Base-by-base conservation (phyloP, 805 yeast genomes). In the Geotrichum ghanense region DNA sequence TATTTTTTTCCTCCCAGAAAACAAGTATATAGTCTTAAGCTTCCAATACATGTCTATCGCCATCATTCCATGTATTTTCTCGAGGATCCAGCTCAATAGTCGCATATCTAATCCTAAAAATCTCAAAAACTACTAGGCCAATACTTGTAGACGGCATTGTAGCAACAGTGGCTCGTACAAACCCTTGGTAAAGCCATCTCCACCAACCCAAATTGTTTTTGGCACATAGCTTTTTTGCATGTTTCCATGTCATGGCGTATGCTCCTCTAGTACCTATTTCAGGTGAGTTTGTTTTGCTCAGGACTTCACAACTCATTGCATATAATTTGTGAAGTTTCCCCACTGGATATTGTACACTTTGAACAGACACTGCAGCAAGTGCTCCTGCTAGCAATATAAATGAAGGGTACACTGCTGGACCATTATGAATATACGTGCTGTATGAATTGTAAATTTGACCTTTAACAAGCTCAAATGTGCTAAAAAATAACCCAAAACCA, bases 71-170 rank as follows among this genome's bases (percentile, higher is more conserved):
- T 10, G 10, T 31, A 9, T 31, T 19, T 31, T 31, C 37, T 5
- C 12, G 10, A 16, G 12, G 37, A n/a, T n/a, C n/a, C 5, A 31
- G 12, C 17, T 31, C 37, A 12, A 31, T 6, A 16, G 4, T 31
- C 5, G 37, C 51, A 41, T 52, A 55, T 34, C 53, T 46, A 6
- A 50, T 26, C 59, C 97, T 70, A 73, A 85, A 73, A 19, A 85
- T 80, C 62, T 90, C 97, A 62, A 90, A 78, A 14, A 86, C 86
- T 43, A 90, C 66, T 34, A 90, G 68, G 0, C 95, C 96, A 39
- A 87, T 75, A 39, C 94, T 83, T 1, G 96, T 85, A 1, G 95
- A 86, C 1, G 97, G 97, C 41, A 89, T 76, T 1, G 84, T 78
- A 0, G 86, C 74, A 43, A 84, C 57, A 0, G 95, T 82, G 50